Evolutionary conservation across 2,329 filamentous ascomycete species (phyloP).

Genomic region (Curvularia spicifera): DNA sequence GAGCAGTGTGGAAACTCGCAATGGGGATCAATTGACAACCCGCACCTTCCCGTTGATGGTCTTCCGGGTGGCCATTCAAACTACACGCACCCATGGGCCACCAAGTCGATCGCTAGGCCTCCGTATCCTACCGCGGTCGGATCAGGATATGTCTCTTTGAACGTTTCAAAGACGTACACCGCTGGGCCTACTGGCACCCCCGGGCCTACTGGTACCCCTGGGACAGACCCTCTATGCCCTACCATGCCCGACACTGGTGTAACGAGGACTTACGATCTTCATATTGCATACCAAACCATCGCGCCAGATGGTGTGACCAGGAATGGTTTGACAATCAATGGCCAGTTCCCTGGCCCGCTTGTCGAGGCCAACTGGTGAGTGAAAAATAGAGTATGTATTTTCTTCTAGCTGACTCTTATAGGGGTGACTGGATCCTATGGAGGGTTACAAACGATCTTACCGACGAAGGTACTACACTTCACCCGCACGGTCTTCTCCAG

Average conservation of each 20-base stretch:
- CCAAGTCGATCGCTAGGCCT: neutral
- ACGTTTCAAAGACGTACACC: constrained; percentile 14
- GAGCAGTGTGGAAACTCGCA: constrained; percentile 38
- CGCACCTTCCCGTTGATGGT: constrained; percentile 31
- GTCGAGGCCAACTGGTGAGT: constrained; percentile 41
- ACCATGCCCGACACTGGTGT: constrained; percentile 44
- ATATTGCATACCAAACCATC: constrained; percentile 37
- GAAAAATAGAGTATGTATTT: neutral
- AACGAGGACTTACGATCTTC: constrained; percentile 39
- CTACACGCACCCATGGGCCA: constrained; percentile 3
- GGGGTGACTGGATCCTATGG: constrained; percentile 40
- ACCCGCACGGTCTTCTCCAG: constrained; percentile 46
- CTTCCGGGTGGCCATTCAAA: constrained; percentile 22
- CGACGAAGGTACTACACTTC: constrained; percentile 45
- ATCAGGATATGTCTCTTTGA: constrained; percentile 10
- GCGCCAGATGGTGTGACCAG: constrained; percentile 40
- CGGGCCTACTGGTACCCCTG: constrained; percentile 16
- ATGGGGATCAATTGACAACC: constrained; percentile 39
- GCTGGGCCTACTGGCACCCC: constrained; percentile 7
- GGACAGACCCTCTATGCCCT: constrained; percentile 23
- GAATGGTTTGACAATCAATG: constrained; percentile 39
- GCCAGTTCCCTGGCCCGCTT: constrained; percentile 42
- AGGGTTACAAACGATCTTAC: constrained; percentile 40
- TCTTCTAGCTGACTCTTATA: constrained; percentile 14
- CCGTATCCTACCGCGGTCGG: constrained; percentile 21